phyloP scores from a whole-genome alignment of 2,329 filamentous ascomycete genomes.

The Stagonosporopsis chrysanthemi region DNA sequence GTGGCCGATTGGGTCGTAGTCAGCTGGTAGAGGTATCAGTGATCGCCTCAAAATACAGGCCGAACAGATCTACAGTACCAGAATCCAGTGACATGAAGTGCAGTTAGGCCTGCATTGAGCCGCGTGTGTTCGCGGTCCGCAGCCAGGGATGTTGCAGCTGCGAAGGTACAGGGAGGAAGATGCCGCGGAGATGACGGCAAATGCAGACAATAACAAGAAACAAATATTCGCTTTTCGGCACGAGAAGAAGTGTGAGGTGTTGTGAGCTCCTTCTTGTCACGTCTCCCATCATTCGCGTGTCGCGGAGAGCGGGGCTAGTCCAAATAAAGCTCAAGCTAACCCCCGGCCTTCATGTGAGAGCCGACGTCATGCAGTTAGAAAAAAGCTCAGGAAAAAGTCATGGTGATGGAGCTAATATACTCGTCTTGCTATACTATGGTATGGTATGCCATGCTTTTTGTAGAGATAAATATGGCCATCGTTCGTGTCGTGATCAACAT shows the following conservation, averaged over 20 bases:
- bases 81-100: conserved; percentile 51
- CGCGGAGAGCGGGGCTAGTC: conserved; percentile 12
- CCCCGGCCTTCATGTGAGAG: conserved; percentile 13
- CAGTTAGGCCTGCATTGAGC: conserved; percentile 47
- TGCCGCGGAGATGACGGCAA: neutral
- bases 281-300: conserved; percentile 14
- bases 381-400: neutral
- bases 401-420: neutral
- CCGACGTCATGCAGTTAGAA: conserved; percentile 12
- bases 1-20: conserved; percentile 93
- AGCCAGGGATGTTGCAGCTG: conserved; percentile 28
- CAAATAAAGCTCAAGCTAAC: conserved; percentile 21
- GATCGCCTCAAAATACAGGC: conserved; percentile 16
- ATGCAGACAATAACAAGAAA: neutral
- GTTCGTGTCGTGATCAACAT: neutral
- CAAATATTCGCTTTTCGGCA: conserved; percentile 10
- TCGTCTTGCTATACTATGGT: conserved; percentile 19
- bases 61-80: conserved; percentile 35
- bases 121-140: conserved; percentile 38
- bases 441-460: conserved; percentile 16
- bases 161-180: neutral
- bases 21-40: conserved; percentile 59
- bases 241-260: conserved; percentile 23
- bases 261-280: conserved; percentile 13
- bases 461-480: neutral